Evolutionary conservation across 2,329 filamentous ascomycete species (phyloP), one percentile per base, ranked within the genome.

Genomic region (Botryosphaeria dothidea): DNA sequence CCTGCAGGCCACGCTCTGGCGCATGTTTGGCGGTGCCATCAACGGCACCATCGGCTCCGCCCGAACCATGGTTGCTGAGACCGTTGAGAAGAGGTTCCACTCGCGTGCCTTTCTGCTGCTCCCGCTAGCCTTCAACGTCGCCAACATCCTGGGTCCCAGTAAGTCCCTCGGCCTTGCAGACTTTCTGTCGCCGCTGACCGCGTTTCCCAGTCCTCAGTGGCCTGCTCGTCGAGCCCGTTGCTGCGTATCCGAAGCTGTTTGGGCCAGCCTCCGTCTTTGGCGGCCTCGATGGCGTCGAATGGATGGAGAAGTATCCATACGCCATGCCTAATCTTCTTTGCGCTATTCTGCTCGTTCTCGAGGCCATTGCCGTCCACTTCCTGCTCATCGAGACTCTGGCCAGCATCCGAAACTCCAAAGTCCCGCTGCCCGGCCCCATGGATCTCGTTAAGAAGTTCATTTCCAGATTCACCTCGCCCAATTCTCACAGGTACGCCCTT

Each of bases 271-370:
- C 85, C 7, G 69, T 83, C 0, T 78, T 89, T 64, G 84, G 84
- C 4, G 84, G 84, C 0, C 73, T 79, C 51, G 72, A 80, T 57
- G 86, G 85, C 0, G 86, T 86, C 13, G 74, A 77, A 66, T 90
- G 88, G 87, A 84, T 90, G 79, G 76, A 79, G 41, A 76, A 77
- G 58, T 89, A 88, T 74, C 88, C 88, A 0, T 90, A 86, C 75
- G 86, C 86, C 1, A 75, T 89, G 36, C 87, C 88, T 0, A 90
- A 88, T 70, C 73, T 90, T 1, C 76, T 90, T 48, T 89, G 87
- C 70, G 85, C 83, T 7, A 65, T 84, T 1, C 82, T 87, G 51
- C 82, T 90, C 8, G 77, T 84, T 4, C 71, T 78, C 8, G 84
- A 86, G 8, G 82, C 85, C 1, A 41, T 82, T 1, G 75, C 85